Evolutionary conservation across 2,329 filamentous ascomycete genomes (phyloP).

Genomic region (Apiospora hydei): DNA sequence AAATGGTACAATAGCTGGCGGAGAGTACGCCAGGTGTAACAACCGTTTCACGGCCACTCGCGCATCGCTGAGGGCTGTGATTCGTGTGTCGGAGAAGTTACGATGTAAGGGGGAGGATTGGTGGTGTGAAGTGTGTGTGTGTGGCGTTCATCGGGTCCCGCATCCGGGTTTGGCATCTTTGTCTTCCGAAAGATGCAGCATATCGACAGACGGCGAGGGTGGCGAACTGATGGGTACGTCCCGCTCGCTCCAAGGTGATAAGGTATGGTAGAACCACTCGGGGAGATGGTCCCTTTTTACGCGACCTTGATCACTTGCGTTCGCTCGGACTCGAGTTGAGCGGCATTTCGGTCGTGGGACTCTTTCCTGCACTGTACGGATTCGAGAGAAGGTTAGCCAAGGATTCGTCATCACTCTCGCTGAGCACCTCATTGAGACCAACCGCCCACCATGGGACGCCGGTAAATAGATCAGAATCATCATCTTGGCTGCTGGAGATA

Average conservation of each 20-base stretch:
- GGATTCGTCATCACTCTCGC: slow-evolving; percentile 37
- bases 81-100: slow-evolving; percentile 7
- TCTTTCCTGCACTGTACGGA: slow-evolving; percentile 85
- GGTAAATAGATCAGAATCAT: slow-evolving; percentile 23
- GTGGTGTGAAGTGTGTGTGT: not conserved
- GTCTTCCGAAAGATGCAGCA: slow-evolving; percentile 14
- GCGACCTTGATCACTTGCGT: slow-evolving; percentile 94
- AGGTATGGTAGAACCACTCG: not conserved
- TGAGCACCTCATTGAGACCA: slow-evolving; percentile 46
- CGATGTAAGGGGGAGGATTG: not conserved
- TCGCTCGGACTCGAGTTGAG: slow-evolving; percentile 89
- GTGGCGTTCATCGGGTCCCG: slow-evolving; percentile 6
- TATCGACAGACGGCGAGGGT: not conserved
- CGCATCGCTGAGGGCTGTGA: not conserved
- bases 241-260: not conserved
- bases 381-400: slow-evolving; percentile 45
- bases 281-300: slow-evolving; percentile 50
- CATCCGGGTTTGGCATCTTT: not conserved
- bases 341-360: slow-evolving; percentile 91
- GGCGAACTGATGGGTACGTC: not conserved
- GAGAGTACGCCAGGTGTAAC: not conserved
- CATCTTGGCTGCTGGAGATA: slow-evolving; percentile 33
- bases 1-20: slow-evolving; percentile 21
- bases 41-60: not conserved
- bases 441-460: slow-evolving; percentile 50